A percentile compares a stretch with the other conserved stretches of the same genome.
Conservation (phyloP, 2,329 filamentous ascomycete species). For the Dactylellina leptospora region DNA sequence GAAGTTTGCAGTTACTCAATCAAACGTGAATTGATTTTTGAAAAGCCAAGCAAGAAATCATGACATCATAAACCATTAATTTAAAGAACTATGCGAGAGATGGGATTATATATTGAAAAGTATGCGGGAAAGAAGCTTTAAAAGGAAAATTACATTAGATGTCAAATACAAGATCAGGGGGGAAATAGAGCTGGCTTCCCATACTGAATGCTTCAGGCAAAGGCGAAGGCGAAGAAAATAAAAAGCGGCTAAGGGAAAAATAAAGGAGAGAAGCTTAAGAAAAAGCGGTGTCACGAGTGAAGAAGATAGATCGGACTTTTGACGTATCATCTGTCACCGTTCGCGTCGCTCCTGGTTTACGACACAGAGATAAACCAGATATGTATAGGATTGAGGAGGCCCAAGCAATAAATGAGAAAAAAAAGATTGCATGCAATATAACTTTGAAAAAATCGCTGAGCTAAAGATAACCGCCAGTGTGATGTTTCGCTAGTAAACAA, state of each 20-base stretch:
- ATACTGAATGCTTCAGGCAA: conserved; percentile 1
- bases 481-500: conserved; percentile 13
- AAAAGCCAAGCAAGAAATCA: too few species aligned
- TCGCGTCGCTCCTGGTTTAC: too few species aligned
- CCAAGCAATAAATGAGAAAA: conserved; percentile 15
- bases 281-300: neutral
- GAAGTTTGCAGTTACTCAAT: neutral
- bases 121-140: neutral
- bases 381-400: conserved; percentile 19
- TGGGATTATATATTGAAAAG: too few species aligned
- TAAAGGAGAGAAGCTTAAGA: neutral
- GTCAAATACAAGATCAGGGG: conserved; percentile 5
- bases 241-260: neutral
- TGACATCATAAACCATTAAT: neutral
- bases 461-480: conserved; percentile 31
- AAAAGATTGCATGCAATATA: conserved; percentile 2
- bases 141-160: conserved; percentile 5
- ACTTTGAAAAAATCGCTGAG: conserved; percentile 8
- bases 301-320: conserved; percentile 12
- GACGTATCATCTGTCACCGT: conserved; percentile 9
- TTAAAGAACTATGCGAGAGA: neutral
- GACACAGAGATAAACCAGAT: too few species aligned
- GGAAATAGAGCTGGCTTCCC: neutral
- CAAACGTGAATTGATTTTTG: too few species aligned
- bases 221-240: conserved; percentile 3